Conservation (phyloP, 139 green algal genomes). For the Micractinium conductrix region DNA sequence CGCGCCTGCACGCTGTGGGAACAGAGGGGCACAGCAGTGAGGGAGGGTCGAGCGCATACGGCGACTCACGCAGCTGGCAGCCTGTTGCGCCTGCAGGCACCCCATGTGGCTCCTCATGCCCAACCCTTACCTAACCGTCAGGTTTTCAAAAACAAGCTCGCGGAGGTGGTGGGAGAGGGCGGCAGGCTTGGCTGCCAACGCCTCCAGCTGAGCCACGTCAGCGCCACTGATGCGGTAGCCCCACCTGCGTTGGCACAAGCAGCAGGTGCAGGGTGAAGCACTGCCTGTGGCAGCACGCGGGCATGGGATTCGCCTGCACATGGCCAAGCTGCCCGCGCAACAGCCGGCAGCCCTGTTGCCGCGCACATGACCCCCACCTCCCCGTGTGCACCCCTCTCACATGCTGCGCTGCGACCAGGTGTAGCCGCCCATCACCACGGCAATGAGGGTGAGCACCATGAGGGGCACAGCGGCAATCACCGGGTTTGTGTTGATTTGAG, state of each 20-base stretch:
- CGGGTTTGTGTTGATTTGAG: conserved; percentile 22
- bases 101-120: too few species aligned
- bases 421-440: conserved; percentile 36
- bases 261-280: neutral
- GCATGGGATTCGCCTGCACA: too few species aligned
- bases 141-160: conserved; percentile 20
- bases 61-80: too few species aligned
- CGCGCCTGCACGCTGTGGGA: neutral
- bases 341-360: neutral
- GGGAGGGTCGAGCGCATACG: too few species aligned
- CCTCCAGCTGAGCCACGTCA: conserved; percentile 19
- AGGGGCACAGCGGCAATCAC: conserved; percentile 56
- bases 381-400: neutral
- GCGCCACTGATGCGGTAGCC: neutral
- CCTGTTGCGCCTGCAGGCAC: too few species aligned
- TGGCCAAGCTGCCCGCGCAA: too few species aligned
- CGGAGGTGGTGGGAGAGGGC: neutral
- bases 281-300: too few species aligned
- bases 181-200: conserved; percentile 18
- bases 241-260: conserved; percentile 4
- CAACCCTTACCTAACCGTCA: conserved; percentile 13
- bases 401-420: conserved; percentile 1
- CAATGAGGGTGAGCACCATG: conserved; percentile 43
- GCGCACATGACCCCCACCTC: neutral
- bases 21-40: neutral